Evolutionary conservation across 768 basidiomycete genomes (phyloP).

Genomic region (Pleurotus djamor): DNA sequence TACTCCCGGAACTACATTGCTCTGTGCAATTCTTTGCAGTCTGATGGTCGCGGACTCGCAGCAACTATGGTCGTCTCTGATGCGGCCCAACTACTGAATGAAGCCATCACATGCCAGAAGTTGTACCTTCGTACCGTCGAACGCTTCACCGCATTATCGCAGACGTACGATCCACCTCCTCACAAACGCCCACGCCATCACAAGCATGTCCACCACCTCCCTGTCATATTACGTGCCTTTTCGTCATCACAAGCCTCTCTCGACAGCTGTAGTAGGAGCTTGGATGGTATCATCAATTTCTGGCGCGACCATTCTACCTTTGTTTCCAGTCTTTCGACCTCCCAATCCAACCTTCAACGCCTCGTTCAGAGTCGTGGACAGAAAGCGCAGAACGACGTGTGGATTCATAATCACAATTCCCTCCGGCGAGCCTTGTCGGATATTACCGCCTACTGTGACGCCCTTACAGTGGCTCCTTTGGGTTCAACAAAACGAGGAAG

Average conservation of each 20-base stretch:
- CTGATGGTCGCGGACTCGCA: background rate
- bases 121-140: background rate
- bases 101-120: background rate
- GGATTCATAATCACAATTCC: background rate
- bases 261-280: background rate
- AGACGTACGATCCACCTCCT: background rate
- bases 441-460: background rate
- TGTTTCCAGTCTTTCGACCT: background rate
- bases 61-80: background rate
- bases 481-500: background rate
- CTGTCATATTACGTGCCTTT: background rate
- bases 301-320: background rate
- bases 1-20: background rate
- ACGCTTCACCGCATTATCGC: background rate
- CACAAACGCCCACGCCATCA: background rate
- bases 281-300: background rate
- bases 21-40: background rate
- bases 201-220: background rate
- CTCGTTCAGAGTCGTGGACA: background rate
- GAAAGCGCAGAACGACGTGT: background rate
- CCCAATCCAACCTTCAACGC: background rate
- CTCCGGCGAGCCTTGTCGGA: background rate
- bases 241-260: background rate
- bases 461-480: background rate
- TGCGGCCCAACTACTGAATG: background rate